Base-by-base conservation (phyloP, 208 protist genomes). In the Crithidia fasciculata region DNA sequence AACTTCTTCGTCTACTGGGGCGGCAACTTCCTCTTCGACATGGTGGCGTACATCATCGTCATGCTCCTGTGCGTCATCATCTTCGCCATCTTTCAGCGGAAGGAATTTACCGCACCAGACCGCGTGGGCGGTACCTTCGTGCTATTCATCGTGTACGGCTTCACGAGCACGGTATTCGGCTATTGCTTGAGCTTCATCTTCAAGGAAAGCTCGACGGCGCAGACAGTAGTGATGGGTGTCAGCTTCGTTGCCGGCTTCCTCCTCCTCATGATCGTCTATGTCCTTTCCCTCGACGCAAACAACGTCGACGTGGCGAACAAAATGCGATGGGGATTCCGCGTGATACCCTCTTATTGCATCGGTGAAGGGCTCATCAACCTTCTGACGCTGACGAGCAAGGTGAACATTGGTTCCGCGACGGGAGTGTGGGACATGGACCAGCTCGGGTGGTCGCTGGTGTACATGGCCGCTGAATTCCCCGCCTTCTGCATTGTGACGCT, bases 1-100 rank as follows among this genome's bases (percentile, higher is more conserved):
- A 56, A 64, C 18, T 81, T 84, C 60, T 78, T 74, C 13, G 58
- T 88, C 3, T 94, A 94, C 72, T 94, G 87, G 87, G 12, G 73
- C 5, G 61, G 73, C 18, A 91, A 79, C 62, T 85, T 87, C 18
- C 5, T 84, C 5, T 91, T 86, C 54, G 86, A 91, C 72, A 57
- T 87, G 13, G 36, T 18, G 9, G 45, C 72, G 2, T 85, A 88
- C 62, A 3, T 81, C 16, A 5, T 84, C 8, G 78, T 72, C 12
- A 75, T 72, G 37, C 13, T 70, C 15, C 65, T 84, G 13, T 69
- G 72, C 50, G 61, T 85, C 16, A 9, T 73, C 5, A 19, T 89
- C 39, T 82, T 87, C 49, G 58, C 71, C 36, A 81, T 76, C 19
- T 91, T 89, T 60, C 19, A 57, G 12, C 71, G 86, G 7, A 8